phyloP scores from a whole-genome alignment of 202 grass and related monocot genomes.

The Schoenoplectus triqueter region DNA sequence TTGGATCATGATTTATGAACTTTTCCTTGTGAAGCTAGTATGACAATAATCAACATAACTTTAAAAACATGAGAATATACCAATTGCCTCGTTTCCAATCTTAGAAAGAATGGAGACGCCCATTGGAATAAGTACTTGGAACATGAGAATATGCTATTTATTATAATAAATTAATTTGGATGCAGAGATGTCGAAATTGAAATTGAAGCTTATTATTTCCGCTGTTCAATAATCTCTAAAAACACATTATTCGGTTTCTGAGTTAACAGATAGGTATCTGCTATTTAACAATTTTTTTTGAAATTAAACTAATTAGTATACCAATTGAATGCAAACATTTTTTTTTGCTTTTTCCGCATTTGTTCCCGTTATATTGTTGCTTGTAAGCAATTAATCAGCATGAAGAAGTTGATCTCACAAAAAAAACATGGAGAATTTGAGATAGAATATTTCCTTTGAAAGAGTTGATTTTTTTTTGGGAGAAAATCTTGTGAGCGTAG shows the following conservation, averaged over 20 bases:
- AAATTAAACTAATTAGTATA: no score
- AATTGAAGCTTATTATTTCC: not conserved
- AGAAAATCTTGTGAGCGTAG: slow-evolving; percentile 15
- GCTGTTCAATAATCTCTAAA: not conserved
- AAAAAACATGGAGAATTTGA: not conserved
- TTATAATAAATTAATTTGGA: not conserved
- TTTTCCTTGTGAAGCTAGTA: slow-evolving; percentile 14
- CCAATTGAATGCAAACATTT: no score
- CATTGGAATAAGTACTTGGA: not conserved
- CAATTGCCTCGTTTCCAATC: not conserved
- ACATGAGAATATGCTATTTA: not conserved
- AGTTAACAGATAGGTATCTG: no score
- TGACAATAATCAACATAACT: slow-evolving; percentile 2
- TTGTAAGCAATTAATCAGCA: not conserved
- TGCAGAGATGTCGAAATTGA: not conserved
- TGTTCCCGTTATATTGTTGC: no score
- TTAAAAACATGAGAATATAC: slow-evolving; percentile 1
- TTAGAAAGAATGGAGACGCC: not conserved
- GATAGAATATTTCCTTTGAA: not conserved
- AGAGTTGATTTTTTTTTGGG: not conserved
- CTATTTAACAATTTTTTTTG: no score
- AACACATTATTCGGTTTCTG: not conserved
- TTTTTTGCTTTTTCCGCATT: no score
- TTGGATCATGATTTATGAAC: slow-evolving; percentile 32
- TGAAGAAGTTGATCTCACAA: not conserved